Evolutionary conservation across 2,329 filamentous ascomycete genomes (phyloP), one percentile per base, ranked within the genome.

Genomic region (Calycina marina): DNA sequence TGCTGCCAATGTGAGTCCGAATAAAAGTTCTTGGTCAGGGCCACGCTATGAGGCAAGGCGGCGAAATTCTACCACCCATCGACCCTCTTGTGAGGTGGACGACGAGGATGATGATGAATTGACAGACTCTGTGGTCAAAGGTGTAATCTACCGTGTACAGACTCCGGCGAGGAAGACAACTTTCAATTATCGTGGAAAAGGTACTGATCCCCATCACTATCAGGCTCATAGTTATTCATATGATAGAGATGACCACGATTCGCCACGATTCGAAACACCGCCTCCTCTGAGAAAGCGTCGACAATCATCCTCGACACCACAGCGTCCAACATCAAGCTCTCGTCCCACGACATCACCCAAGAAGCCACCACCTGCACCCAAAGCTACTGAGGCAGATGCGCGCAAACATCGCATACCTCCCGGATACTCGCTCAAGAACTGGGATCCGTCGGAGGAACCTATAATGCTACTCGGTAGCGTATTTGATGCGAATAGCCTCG

Each of bases 361-460:
- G 39, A 50, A 50, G 31, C 51, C 58, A 9, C 50, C 57, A 11
- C 40, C 56, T 6, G 42, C 55, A 6, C 53, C 56, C 34, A 59
- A 62, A 48, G 71, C 72, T 4, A 77, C 70, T 17, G 67, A 72
- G 40, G 60, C 58, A 9, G 72, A 77, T 52, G 69, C 71, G 20
- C 63, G 61, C 49, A 62, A 58, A 53, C 78, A 82, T 50, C 69
- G 72, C 38, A 94, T 98, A 36, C 86, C 90, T 2, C 58, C 74
- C 1, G 88, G 90, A 40, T 98, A 92, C 62, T 93, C 84, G 15
- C 74, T 88, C 53, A 96, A 96, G 68, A 93, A 96, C 63, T 96
- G 90, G 90, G 90, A 98, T 54, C 88, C 88, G 1, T 76, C 73
- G 16, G 88, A 96, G 62, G 76, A 85, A 46, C 90, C 90, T 31